Evolutionary conservation across 306 rosid species (phyloP), one percentile per base, ranked within the genome.

Genomic region (Vachellia collinsii): DNA sequence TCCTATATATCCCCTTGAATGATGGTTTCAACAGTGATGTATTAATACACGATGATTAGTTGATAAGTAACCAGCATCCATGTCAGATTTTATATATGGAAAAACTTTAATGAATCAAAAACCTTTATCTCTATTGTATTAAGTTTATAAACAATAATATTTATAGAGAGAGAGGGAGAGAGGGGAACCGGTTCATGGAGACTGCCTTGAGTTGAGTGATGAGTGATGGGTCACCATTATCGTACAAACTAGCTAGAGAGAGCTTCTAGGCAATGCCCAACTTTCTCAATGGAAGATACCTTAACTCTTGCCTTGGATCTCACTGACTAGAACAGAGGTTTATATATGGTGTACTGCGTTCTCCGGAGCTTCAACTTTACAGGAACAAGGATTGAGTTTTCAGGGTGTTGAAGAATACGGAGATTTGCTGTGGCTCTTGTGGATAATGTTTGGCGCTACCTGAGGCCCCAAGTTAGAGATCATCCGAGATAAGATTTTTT

Each of bases 121-220:
- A 29, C 34, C 34, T 29, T 29, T 29, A 29, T n/a, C 34, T 29
- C 34, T 29, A 29, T 29, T 29, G 34, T 29, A 29, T 0, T 2
- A 29, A 29, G 34, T 29, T 29, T 29, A 29, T 2, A 29, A 29
- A 29, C 34, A 29, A 2, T 29, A 29, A 29, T 29, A 29, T 29
- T 29, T 29, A 29, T 29, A 29, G 34, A 29, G 34, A 29, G 34
- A 29, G 63, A 66, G 74, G 8, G 56, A 77, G 54, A 69, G 38
- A 37, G 11, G 19, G 14, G 25, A 77, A 82, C 75, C 79, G 37
- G 82, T 62, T n/a, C 12, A 7, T 48, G 81, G 61, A 48, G 70
- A 75, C 34, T 29, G 34, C 34, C 34, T 29, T 29, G 34, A 29
- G 34, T 29, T 29, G 34, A 29, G 34, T 29, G 34, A 29, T 29